Evolutionary conservation across 108 stramenopile genomes (phyloP).

Genomic region (Parietichytrium sp.): DNA sequence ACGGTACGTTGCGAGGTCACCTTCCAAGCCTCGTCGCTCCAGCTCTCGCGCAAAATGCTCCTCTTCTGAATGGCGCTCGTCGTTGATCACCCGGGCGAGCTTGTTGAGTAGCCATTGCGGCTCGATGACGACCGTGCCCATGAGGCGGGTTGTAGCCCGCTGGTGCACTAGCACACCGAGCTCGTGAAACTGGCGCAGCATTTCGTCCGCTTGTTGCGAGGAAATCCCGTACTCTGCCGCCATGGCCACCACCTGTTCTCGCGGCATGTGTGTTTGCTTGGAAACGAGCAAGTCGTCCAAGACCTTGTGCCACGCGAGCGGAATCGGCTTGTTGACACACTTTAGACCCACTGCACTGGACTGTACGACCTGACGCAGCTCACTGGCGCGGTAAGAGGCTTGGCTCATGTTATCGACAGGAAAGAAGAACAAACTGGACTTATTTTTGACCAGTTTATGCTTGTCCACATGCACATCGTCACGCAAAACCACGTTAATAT

Average conservation of each 20-base stretch:
- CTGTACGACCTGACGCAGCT: not conserved
- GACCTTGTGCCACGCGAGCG: conserved; percentile 19
- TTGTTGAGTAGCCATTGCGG: not conserved
- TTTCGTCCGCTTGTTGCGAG: too few species aligned
- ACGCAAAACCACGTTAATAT: too few species aligned
- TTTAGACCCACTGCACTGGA: too few species aligned
- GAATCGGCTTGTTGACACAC: not conserved
- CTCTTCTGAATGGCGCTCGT: not conserved
- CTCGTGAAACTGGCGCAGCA: too few species aligned
- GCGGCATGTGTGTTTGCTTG: not conserved
- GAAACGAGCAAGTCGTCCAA: not conserved
- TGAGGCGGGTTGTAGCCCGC: too few species aligned
- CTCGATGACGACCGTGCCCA: too few species aligned
- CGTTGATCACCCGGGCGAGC: not conserved
- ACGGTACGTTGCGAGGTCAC: not conserved
- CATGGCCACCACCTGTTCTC: not conserved
- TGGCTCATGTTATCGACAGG: not conserved
- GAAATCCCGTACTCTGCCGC: not conserved
- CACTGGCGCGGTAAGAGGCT: not conserved
- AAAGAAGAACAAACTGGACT: not conserved
- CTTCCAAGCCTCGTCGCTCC: not conserved
- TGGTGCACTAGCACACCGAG: too few species aligned
- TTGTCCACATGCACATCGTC: too few species aligned
- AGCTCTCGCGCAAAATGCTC: not conserved
- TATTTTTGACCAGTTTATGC: too few species aligned